phyloP scores from a whole-genome alignment of 2,329 filamentous ascomycete species.

The Celoporthe dispersa region DNA sequence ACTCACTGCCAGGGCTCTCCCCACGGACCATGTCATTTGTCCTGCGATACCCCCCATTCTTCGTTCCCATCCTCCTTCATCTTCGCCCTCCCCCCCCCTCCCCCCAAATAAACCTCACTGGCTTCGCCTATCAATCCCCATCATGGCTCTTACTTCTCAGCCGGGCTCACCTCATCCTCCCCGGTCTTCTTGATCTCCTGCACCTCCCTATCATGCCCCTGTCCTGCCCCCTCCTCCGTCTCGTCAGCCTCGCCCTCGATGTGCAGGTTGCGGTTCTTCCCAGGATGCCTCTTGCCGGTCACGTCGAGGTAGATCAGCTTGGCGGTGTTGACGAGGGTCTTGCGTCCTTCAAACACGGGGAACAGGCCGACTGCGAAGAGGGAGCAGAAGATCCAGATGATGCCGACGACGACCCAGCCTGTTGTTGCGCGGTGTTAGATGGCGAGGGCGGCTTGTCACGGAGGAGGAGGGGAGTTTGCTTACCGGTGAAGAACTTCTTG shows the following conservation, averaged over 20 bases:
- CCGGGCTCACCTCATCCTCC: neutral
- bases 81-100: neutral
- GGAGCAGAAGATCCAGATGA: slow-evolving; percentile 80
- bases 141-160: neutral
- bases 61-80: neutral
- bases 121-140: neutral
- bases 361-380: slow-evolving; percentile 77
- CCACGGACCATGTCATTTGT: too few relatives aligned
- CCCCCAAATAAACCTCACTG: neutral
- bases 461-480: neutral
- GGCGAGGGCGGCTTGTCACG: neutral
- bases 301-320: slow-evolving; percentile 67
- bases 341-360: slow-evolving; percentile 78
- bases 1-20: neutral
- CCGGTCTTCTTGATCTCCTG: neutral
- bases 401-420: slow-evolving; percentile 77
- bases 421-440: neutral
- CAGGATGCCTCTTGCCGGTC: slow-evolving; percentile 46
- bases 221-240: slow-evolving; percentile 8
- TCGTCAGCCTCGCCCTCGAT: slow-evolving; percentile 21
- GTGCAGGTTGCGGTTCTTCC: slow-evolving; percentile 31
- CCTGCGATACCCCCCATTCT: too few relatives aligned
- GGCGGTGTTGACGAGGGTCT: slow-evolving; percentile 65
- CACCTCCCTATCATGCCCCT: neutral
- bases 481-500: slow-evolving; percentile 73